A percentile compares a stretch with the other conserved stretches of the same genome.
phyloP scores from a whole-genome alignment of 1,284 basidiomycete species.

The Pseudozyma thailandica region DNA sequence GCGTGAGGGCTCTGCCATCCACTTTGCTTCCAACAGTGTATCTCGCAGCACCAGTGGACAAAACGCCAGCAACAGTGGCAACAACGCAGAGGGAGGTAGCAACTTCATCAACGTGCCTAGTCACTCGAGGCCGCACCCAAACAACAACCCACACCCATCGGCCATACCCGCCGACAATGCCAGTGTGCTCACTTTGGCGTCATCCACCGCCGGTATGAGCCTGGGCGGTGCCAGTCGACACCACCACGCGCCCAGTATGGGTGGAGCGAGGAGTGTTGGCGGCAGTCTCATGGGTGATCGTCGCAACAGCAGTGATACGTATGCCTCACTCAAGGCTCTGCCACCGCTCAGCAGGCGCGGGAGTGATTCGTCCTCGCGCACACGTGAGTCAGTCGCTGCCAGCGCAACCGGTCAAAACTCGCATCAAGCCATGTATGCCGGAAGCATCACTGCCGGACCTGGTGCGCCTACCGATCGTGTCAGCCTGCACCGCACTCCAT shows the following conservation, averaged over 20 bases:
- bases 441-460: slow-evolving; percentile 14
- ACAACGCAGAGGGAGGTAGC: slow-evolving; percentile 16
- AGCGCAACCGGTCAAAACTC: slow-evolving; percentile 56
- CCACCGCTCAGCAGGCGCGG: slow-evolving; percentile 64
- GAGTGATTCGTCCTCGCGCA: slow-evolving; percentile 55
- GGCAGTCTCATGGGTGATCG: slow-evolving; percentile 61
- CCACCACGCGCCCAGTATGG: slow-evolving; percentile 48
- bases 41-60: slow-evolving; percentile 31
- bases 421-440: slow-evolving; percentile 51
- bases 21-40: slow-evolving; percentile 21
- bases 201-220: slow-evolving; percentile 74
- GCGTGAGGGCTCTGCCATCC: slow-evolving; percentile 30
- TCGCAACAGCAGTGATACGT: slow-evolving; percentile 59
- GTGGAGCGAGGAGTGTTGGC: slow-evolving; percentile 56
- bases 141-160: slow-evolving; percentile 91
- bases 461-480: slow-evolving; percentile 31
- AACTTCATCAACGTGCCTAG: slow-evolving; percentile 72
- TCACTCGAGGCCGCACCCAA: slow-evolving; percentile 88
- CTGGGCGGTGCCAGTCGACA: slow-evolving; percentile 50
- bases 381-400: slow-evolving; percentile 48
- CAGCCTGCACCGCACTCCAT: slow-evolving; percentile 60
- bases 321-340: slow-evolving; percentile 59
- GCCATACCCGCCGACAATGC: slow-evolving; percentile 91
- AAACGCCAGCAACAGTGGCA: slow-evolving; percentile 7
- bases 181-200: slow-evolving; percentile 88